Conservation (phyloP, 192 early-diverging fungal species). For the Fimicolochytrium jonesii region DNA sequence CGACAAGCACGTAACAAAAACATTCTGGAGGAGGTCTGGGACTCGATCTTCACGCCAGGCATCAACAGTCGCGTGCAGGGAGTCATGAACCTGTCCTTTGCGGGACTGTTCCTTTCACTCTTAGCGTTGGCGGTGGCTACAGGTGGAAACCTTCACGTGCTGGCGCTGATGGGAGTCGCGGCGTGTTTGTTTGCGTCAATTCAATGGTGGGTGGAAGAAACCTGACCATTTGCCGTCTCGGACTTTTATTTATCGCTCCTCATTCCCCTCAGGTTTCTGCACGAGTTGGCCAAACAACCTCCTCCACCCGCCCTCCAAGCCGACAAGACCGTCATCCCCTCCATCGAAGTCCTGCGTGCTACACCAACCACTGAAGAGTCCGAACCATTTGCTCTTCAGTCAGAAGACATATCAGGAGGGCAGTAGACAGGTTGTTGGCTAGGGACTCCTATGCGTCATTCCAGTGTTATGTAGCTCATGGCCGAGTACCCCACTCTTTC, state of each 20-base stretch:
- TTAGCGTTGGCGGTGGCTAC: constrained; percentile 22
- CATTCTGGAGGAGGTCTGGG: constrained; percentile 30
- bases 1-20: background rate
- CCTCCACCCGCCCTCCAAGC: background rate
- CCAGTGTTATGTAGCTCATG: too few species aligned
- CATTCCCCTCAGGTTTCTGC: background rate
- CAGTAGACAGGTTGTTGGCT: too few species aligned
- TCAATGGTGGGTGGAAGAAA: constrained; percentile 45
- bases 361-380: too few species aligned
- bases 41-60: constrained; percentile 42
- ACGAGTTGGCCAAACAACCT: background rate
- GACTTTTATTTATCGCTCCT: background rate
- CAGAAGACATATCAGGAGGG: too few species aligned
- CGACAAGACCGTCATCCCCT: too few species aligned
- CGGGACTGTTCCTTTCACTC: constrained; percentile 29
- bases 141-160: constrained; percentile 34
- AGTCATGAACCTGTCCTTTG: constrained; percentile 41
- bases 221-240: background rate
- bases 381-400: too few species aligned
- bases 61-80: constrained; percentile 33
- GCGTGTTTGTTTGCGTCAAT: constrained; percentile 33
- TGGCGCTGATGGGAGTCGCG: constrained; percentile 32
- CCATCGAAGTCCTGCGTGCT: too few species aligned
- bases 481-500: too few species aligned
- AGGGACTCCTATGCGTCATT: too few species aligned